phyloP scores from a whole-genome alignment of 1,284 basidiomycete species.

The Sporisorium iseilematis-ciliati region DNA sequence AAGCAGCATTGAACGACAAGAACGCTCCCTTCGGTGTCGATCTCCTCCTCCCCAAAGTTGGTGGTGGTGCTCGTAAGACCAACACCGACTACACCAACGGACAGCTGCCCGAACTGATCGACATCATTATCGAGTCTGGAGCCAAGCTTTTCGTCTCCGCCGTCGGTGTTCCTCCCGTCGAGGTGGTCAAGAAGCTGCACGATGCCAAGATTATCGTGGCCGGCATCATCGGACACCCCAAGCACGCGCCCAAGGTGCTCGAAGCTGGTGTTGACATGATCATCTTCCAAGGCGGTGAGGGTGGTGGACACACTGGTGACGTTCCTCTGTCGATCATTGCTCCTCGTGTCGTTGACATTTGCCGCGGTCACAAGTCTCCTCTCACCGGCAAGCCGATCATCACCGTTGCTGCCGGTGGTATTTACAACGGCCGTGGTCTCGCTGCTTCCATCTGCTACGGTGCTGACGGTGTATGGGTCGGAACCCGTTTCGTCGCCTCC shows the following conservation, averaged over 20 bases:
- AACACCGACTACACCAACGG: constrained; percentile 65
- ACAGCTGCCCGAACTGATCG: constrained; percentile 56
- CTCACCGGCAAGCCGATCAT: constrained; percentile 63
- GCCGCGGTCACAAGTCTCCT: constrained; percentile 57
- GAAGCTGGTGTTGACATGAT: constrained; percentile 64
- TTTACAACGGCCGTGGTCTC: constrained; percentile 60
- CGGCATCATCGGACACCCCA: constrained; percentile 78
- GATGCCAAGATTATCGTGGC: constrained; percentile 55
- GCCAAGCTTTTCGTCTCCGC: constrained; percentile 65
- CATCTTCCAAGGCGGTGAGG: constrained; percentile 66
- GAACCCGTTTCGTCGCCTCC: constrained; percentile 86
- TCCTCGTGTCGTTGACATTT: constrained; percentile 62
- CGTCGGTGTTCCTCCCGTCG: constrained; percentile 62
- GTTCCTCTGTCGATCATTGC: constrained; percentile 59
- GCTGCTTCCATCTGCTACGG: constrained; percentile 62
- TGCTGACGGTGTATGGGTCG: constrained; percentile 70
- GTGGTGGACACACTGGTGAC: constrained; percentile 65
- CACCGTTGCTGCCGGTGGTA: constrained; percentile 62
- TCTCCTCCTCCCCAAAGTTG: constrained; percentile 64
- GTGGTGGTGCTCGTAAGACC: constrained; percentile 62
- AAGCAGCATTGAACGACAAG: constrained; percentile 59
- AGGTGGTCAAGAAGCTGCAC: constrained; percentile 63
- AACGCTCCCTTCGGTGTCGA: constrained; percentile 65
- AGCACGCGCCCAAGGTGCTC: constrained; percentile 64
- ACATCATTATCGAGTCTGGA: constrained; percentile 61